phyloP scores from a whole-genome alignment of 495 filamentous ascomycete species.

The Pseudevernia furfuracea region DNA sequence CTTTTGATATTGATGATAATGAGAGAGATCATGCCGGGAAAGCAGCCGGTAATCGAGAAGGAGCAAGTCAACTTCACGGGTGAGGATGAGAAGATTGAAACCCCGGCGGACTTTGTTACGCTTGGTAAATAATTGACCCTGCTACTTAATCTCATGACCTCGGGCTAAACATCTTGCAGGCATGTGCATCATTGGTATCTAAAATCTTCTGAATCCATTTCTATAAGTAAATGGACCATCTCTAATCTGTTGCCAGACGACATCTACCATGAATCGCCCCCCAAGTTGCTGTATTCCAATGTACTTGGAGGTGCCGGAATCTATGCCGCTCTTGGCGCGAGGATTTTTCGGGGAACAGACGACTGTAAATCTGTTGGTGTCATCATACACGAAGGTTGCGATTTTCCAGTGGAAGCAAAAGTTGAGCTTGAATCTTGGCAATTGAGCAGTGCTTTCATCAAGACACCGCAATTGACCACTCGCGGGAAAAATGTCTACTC shows the following conservation, averaged over 20 bases:
- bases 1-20: background rate
- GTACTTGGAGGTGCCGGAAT: slow-evolving; percentile 81
- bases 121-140: background rate
- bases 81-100: background rate
- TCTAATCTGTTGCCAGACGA: slow-evolving; percentile 55
- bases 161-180: slow-evolving; percentile 33
- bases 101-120: background rate
- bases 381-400: slow-evolving; percentile 83
- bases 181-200: slow-evolving; percentile 98
- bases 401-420: slow-evolving; percentile 66
- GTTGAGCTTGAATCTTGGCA: slow-evolving; percentile 59
- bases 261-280: slow-evolving; percentile 47
- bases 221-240: slow-evolving; percentile 2
- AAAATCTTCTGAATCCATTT: slow-evolving; percentile 24
- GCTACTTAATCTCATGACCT: background rate
- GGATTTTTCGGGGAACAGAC: slow-evolving; percentile 59
- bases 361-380: slow-evolving; percentile 59
- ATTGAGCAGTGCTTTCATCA: slow-evolving; percentile 61
- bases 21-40: background rate
- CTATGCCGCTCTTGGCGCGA: slow-evolving; percentile 80
- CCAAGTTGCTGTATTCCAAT: slow-evolving; percentile 44
- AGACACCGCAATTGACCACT: slow-evolving; percentile 64
- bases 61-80: background rate
- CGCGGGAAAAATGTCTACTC: slow-evolving; percentile 85
- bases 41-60: background rate